Evolutionary conservation across 306 rosid species (phyloP).

Genomic region (Vachellia collinsii): DNA sequence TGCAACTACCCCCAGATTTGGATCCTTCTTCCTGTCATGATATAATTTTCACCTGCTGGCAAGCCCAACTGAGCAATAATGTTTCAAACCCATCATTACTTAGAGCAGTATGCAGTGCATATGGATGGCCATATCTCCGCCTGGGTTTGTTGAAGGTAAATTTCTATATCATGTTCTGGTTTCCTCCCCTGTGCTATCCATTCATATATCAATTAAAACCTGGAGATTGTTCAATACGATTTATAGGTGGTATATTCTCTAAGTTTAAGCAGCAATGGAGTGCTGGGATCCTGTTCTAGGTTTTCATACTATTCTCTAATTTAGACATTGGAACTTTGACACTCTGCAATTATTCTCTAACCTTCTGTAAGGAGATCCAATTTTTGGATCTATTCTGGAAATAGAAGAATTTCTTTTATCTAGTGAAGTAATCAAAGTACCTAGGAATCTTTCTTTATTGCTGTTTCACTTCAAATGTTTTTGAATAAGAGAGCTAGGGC

Average conservation of each 20-base stretch:
- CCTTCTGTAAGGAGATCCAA: neutral
- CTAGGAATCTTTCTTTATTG: neutral
- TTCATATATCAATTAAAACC: neutral
- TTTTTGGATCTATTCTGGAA: neutral
- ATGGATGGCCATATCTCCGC: slow-evolving; percentile 88
- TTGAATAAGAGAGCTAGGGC: neutral
- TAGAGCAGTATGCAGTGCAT: slow-evolving; percentile 80
- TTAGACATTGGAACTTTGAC: slow-evolving; percentile 12
- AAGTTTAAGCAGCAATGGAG: neutral
- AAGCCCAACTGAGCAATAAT: slow-evolving; percentile 52
- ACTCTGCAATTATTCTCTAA: neutral
- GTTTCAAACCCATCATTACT: slow-evolving; percentile 66
- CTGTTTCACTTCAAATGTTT: neutral
- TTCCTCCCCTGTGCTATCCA: slow-evolving; percentile 29
- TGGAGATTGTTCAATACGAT: neutral
- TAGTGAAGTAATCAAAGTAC: neutral
- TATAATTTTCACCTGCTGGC: slow-evolving; percentile 67
- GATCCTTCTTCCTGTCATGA: slow-evolving; percentile 68
- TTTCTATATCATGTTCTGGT: slow-evolving; percentile 15
- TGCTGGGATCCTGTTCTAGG: neutral
- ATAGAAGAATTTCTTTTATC: neutral
- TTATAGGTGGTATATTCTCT: neutral
- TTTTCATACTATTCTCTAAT: no score
- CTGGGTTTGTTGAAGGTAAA: slow-evolving; percentile 88
- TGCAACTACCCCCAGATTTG: slow-evolving; percentile 76